Conservation (phyloP, 306 rosid genomes). For the Datisca glomerata region DNA sequence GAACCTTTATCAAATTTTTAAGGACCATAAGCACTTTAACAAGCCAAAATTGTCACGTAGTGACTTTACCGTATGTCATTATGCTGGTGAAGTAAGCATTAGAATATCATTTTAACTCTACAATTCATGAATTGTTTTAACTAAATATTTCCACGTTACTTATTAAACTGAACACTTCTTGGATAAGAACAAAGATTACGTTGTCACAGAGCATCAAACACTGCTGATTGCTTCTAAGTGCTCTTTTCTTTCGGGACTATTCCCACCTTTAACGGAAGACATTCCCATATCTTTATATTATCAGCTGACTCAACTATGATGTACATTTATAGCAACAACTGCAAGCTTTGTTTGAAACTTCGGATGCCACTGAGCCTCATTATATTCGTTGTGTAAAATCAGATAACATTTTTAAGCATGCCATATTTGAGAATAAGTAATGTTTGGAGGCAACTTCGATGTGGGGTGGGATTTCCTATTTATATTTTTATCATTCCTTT, state of each 20-base stretch:
- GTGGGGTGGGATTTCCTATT: conserved; percentile 53
- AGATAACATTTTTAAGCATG: conserved; percentile 74
- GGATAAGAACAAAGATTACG: conserved; percentile 93
- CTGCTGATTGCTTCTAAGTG: conserved; percentile 69
- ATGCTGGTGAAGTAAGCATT: conserved; percentile 89
- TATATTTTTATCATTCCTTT: conserved; percentile 8
- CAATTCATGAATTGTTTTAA: neutral
- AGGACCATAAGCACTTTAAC: conserved; percentile 79
- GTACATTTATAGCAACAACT: conserved; percentile 59
- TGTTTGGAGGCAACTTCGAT: conserved; percentile 78
- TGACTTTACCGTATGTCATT: conserved; percentile 73
- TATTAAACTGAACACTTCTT: conserved; percentile 89
- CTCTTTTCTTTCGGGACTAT: conserved; percentile 71
- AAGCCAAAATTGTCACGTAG: conserved; percentile 89
- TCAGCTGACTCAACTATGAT: conserved; percentile 8
- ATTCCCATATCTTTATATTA: conserved; percentile 5
- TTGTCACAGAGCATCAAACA: conserved; percentile 88
- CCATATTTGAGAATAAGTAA: conserved; percentile 71
- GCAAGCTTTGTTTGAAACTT: conserved; percentile 86
- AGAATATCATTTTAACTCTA: conserved; percentile 10
- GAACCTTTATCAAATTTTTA: conserved; percentile 85
- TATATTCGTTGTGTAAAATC: conserved; percentile 94
- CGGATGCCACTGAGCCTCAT: conserved; percentile 88
- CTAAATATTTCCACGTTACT: conserved; percentile 73
- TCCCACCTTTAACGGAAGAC: conserved; percentile 77